Base-by-base conservation (phyloP, 177 flowering plant genomes). In the Vitis hybrid region DNA sequence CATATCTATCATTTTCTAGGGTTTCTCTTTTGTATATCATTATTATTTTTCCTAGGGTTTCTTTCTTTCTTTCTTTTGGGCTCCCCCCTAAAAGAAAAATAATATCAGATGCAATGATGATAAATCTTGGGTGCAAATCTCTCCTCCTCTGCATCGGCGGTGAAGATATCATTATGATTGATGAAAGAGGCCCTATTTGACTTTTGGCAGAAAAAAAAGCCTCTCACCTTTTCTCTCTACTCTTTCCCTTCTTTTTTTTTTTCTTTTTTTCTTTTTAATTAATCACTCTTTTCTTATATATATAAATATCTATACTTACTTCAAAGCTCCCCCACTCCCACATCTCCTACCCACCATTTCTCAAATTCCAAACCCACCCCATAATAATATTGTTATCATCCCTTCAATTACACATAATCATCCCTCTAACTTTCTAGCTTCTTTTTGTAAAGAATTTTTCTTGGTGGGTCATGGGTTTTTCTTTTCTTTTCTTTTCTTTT, bases 71-170 rank as follows among this genome's bases (percentile, higher is more conserved):
- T 62, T 74, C 68, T 61, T 73, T 78, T 70, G 70, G 60, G 64
- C 60, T 2, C 61, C 74, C 73, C 62, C 29, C 29, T 26, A 77
- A 78, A 77, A 68, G 63, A 73, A 70, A 31, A 26, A 26, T 16
- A 67, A 73, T 31, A 77, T 74, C 70, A 68, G 51, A 22, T 61
- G 82, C 86, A 84, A 87, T 87, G 85, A 85, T 87, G 91, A 79
- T 84, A 75, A 82, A 87, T 84, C 86, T 84, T 81, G 70, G 85
- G 79, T 74, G 87, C 83, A 87, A 77, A 81, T 86, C 87, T 81
- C 60, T 53, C 68, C 52, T 61, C 26, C 72, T 75, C 63, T 69
- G 70, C 72, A 70, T 76, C 84, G 80, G 80, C 84, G 81, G 85
- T 85, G 90, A 78, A 73, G 83, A 77, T 76, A 81, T 78, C 73